These are phyloP conservation scores for Eremothecium coryli DNA, from an alignment of 1,139 yeast species.

Conservation along the genomic window DNA sequence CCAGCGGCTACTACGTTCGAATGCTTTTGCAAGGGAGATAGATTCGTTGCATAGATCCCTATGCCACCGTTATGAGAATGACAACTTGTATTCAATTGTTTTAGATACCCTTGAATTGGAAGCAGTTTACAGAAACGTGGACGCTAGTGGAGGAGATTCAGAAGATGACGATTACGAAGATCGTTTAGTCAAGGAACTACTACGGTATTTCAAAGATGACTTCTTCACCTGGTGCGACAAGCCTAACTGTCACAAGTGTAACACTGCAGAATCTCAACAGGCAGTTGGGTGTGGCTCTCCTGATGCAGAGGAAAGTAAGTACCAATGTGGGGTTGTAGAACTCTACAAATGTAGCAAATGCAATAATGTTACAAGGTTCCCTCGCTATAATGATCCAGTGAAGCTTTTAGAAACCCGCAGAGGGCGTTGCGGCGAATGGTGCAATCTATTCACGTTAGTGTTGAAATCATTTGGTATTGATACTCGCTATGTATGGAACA, in stretches of 20 bases:
- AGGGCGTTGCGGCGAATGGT: conserved; percentile 97
- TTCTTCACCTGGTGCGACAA: conserved; percentile 79
- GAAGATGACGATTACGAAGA: conserved; percentile 49
- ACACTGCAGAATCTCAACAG: conserved; percentile 29
- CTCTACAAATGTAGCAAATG: conserved; percentile 53
- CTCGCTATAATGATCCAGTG: conserved; percentile 64
- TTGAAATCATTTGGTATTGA: conserved; percentile 57
- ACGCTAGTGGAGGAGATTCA: conserved; percentile 29
- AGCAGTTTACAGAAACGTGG: conserved; percentile 33
- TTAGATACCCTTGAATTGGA: conserved; percentile 33
- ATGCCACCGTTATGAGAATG: conserved; percentile 25
- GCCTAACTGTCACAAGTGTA: conserved; percentile 56
- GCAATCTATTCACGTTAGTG: conserved; percentile 67
- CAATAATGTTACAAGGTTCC: conserved; percentile 43
- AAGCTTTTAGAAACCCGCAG: conserved; percentile 49
- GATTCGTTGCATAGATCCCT: conserved; percentile 15
- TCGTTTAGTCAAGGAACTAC: conserved; percentile 53
- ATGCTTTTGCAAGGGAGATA: conserved; percentile 22
- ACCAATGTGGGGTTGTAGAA: conserved; percentile 48
- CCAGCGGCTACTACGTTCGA: conserved; percentile 12
- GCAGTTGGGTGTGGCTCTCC: conserved; percentile 34
- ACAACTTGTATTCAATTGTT: conserved; percentile 29
- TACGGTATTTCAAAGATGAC: conserved; percentile 68
- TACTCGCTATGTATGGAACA: conserved; percentile 72
- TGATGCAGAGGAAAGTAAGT: conserved; percentile 34